A percentile compares a stretch with the other conserved stretches of the same genome.
phyloP scores from a whole-genome alignment of 768 basidiomycete genomes.

The Boletus reticulatus region DNA sequence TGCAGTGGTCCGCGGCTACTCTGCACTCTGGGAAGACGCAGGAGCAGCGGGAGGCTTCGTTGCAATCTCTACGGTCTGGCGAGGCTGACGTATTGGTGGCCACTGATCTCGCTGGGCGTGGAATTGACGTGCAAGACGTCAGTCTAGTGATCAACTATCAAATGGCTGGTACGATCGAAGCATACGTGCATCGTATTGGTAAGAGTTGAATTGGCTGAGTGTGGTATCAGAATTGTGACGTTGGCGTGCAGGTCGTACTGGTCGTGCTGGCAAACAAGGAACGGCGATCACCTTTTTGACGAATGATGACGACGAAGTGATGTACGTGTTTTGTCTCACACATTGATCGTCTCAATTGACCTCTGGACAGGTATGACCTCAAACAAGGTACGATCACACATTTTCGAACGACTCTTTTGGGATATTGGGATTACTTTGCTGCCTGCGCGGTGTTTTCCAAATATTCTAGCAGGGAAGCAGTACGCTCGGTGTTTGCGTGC shows the following conservation, averaged over 20 bases:
- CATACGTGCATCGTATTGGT: conserved; percentile 98
- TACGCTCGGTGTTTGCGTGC: background rate
- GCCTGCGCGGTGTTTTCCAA: too few relatives aligned
- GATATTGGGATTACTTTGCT: too few relatives aligned
- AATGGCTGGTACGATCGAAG: conserved; percentile 96
- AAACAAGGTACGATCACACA: conserved; percentile 68
- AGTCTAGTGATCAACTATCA: conserved; percentile 96
- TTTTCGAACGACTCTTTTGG: background rate
- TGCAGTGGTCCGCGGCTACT: conserved; percentile 85
- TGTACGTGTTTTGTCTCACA: conserved; percentile 54
- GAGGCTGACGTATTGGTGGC: conserved; percentile 90
- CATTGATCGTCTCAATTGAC: conserved; percentile 1
- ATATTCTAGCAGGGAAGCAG: background rate
- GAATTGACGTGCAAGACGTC: conserved; percentile 98
- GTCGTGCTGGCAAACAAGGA: conserved; percentile 95
- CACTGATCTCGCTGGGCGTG: conserved; percentile 96
- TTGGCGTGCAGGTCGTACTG: conserved; percentile 78
- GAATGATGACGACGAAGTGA: conserved; percentile 95
- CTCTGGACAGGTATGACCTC: conserved; percentile 76
- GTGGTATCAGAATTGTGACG: background rate
- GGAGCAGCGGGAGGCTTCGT: conserved; percentile 91
- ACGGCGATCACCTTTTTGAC: conserved; percentile 93
- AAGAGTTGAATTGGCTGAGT: conserved; percentile 24
- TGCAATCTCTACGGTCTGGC: conserved; percentile 83
- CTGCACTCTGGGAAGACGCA: conserved; percentile 98